Conservation (phyloP, 2,329 filamentous ascomycete species). For the Aspergillus eucalypticola region DNA sequence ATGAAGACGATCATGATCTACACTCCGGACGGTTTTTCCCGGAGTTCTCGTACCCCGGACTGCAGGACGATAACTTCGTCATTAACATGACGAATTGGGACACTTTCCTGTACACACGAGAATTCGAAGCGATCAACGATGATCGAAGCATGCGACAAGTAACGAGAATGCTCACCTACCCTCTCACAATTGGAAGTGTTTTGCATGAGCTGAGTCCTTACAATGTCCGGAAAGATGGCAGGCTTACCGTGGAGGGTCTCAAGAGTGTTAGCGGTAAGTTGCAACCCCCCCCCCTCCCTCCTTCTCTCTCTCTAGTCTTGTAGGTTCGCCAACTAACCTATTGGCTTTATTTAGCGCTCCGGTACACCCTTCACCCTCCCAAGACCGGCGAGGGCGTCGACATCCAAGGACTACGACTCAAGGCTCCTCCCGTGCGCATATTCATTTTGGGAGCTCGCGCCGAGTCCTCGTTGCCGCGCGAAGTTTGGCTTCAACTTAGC, state of each 20-base stretch:
- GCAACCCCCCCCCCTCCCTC: neutral
- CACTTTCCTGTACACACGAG: constrained; percentile 88
- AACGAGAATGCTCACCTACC: constrained; percentile 90
- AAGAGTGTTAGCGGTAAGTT: constrained; percentile 87
- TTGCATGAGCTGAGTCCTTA: constrained; percentile 95
- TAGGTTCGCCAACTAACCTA: constrained; percentile 1
- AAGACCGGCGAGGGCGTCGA: constrained; percentile 70
- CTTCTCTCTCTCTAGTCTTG: neutral
- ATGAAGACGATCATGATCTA: constrained; percentile 96
- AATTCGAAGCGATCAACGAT: constrained; percentile 87
- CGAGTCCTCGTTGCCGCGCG: constrained; percentile 92
- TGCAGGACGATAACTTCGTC: constrained; percentile 86
- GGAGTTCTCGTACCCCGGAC: constrained; percentile 87
- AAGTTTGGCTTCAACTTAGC: constrained; percentile 92
- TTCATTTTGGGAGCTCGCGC: constrained; percentile 94
- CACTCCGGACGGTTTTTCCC: constrained; percentile 87
- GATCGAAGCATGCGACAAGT: constrained; percentile 90
- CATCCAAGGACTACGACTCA: constrained; percentile 77
- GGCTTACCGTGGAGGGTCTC: constrained; percentile 82
- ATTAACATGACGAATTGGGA: constrained; percentile 99
- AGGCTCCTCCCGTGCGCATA: constrained; percentile 83
- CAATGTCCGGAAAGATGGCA: constrained; percentile 69
- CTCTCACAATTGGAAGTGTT: constrained; percentile 85
- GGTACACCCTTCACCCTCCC: constrained; percentile 91
- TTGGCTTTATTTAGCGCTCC: constrained; percentile 62